A percentile compares a stretch with the other conserved stretches of the same genome.
Conservation (phyloP, 495 filamentous ascomycete species). For the Tuber microsphaerosporum region DNA sequence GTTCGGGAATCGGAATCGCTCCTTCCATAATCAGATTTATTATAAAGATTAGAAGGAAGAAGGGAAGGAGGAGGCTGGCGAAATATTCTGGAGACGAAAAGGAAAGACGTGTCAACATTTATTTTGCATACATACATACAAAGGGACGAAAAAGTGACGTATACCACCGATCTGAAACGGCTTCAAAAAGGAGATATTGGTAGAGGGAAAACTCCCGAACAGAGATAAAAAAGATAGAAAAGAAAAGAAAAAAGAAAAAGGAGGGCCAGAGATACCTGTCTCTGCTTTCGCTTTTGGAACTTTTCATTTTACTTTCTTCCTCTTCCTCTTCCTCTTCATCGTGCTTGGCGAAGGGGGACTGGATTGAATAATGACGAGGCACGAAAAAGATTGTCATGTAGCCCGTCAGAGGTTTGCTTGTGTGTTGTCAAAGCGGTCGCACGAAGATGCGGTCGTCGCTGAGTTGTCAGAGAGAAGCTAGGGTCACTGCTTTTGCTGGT, state of each 20-base stretch:
- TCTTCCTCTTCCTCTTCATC: background rate
- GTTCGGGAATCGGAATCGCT: slow-evolving; percentile 35
- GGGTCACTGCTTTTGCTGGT: slow-evolving; percentile 35
- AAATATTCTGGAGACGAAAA: slow-evolving; percentile 33
- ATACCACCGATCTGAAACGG: background rate
- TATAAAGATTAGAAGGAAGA: background rate
- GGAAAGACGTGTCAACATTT: slow-evolving; percentile 37
- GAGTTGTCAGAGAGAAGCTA: slow-evolving; percentile 38
- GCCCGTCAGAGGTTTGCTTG: slow-evolving; percentile 32
- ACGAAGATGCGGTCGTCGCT: slow-evolving; percentile 34
- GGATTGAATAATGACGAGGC: background rate
- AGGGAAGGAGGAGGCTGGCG: slow-evolving; percentile 10
- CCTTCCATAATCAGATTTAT: background rate
- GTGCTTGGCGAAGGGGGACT: background rate
- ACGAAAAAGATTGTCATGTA: slow-evolving; percentile 33
- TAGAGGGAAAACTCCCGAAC: background rate
- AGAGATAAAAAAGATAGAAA: background rate
- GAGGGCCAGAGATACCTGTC: background rate
- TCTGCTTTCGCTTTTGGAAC: background rate
- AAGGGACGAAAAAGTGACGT: background rate
- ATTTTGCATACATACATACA: slow-evolving; percentile 11
- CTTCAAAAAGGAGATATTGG: background rate
- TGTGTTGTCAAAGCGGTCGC: slow-evolving; percentile 38
- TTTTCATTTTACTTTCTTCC: background rate
- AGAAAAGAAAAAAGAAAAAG: background rate